These are phyloP conservation scores for Aphanocladium album DNA, from an alignment of 2,329 filamentous ascomycete genomes.

Conservation along the genomic window DNA sequence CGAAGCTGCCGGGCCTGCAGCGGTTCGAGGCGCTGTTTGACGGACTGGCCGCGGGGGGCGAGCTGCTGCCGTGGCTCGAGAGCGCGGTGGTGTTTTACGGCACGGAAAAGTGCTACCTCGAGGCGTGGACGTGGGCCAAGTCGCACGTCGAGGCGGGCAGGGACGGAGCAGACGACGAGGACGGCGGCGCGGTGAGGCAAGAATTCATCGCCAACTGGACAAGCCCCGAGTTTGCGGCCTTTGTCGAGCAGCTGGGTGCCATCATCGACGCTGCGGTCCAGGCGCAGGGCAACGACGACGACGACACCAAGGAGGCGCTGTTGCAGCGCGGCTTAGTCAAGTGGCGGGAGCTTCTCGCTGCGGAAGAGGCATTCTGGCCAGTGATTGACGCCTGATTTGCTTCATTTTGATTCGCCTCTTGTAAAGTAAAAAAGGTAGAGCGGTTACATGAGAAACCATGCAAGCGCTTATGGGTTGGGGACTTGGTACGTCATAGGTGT, in stretches of 20 bases:
- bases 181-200: conserved; percentile 59
- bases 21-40: conserved; percentile 46
- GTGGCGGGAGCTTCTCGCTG: conserved; percentile 47
- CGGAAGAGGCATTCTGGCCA: conserved; percentile 59
- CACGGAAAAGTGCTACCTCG: conserved; percentile 63
- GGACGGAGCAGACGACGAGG: conserved; percentile 23
- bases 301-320: conserved; percentile 26
- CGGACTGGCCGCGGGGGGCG: conserved; percentile 40
- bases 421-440: too few species aligned
- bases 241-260: conserved; percentile 50
- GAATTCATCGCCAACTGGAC: conserved; percentile 68
- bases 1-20: conserved; percentile 35
- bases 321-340: conserved; percentile 36
- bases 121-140: conserved; percentile 52
- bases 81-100: conserved; percentile 70
- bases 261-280: conserved; percentile 51
- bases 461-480: neutral
- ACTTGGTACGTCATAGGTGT: too few species aligned
- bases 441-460: too few species aligned
- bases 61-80: conserved; percentile 52
- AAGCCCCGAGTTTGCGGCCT: conserved; percentile 52
- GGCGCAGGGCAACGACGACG: conserved; percentile 31
- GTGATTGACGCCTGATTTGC: conserved; percentile 19
- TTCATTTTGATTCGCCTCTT: too few species aligned
- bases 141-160: conserved; percentile 26